These are phyloP conservation scores for Populus davidiana DNA, from an alignment of 345 rosid genomes.

Conservation along the genomic window DNA sequence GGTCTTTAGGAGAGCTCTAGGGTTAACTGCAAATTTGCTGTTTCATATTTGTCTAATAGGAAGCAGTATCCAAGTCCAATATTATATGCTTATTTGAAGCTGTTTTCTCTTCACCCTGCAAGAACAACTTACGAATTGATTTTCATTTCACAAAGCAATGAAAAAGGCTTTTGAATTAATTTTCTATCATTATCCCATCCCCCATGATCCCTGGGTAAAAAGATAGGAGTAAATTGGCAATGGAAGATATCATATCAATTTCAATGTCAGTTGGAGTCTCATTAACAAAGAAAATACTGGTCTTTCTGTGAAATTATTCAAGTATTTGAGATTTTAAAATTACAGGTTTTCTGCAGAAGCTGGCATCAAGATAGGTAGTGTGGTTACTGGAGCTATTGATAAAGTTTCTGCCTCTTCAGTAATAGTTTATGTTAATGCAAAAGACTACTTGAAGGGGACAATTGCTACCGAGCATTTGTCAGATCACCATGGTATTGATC, in stretches of 20 bases:
- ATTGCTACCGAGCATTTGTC: constrained; percentile 79
- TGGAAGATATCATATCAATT: neutral
- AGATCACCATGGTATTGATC: constrained; percentile 78
- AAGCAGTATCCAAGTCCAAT: neutral
- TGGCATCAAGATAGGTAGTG: constrained; percentile 68
- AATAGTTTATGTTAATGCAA: constrained; percentile 53
- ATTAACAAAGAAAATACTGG: neutral
- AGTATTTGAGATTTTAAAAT: neutral
- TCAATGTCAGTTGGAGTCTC: too few relatives aligned
- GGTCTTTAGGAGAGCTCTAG: neutral
- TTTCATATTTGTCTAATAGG: neutral
- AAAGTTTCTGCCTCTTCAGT: constrained; percentile 55
- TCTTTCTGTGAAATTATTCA: neutral
- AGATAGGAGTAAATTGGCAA: too few relatives aligned
- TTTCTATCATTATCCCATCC: too few relatives aligned
- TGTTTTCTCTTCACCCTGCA: neutral
- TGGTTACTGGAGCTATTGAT: constrained; percentile 81
- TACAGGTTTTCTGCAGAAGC: constrained; percentile 73
- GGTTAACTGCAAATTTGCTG: neutral
- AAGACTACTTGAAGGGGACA: constrained; percentile 63
- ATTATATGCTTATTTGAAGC: neutral
- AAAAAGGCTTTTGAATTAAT: too few relatives aligned
- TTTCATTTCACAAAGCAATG: too few relatives aligned
- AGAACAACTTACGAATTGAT: neutral
- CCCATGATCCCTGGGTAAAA: too few relatives aligned